These are phyloP conservation scores for Arctium lappa DNA, from an alignment of 129 eudicot genomes.

Conservation along the genomic window DNA sequence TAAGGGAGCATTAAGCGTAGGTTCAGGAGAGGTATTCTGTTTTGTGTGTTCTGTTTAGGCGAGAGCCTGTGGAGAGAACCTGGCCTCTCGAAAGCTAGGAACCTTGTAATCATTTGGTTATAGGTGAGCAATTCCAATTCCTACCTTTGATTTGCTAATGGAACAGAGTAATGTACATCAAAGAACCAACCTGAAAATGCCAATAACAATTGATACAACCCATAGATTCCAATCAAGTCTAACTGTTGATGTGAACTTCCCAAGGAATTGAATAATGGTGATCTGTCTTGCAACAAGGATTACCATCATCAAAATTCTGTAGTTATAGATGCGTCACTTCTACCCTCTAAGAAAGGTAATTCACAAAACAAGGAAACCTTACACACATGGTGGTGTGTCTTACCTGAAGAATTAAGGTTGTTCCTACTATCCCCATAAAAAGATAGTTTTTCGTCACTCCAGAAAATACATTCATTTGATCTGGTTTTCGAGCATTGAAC, in stretches of 20 bases:
- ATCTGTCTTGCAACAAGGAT: constrained; percentile 33
- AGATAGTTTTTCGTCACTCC: constrained; percentile 78
- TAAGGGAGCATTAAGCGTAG: too few relatives aligned
- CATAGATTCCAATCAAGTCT: constrained; percentile 51
- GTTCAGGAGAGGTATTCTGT: too few relatives aligned
- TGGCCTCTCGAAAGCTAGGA: too few relatives aligned
- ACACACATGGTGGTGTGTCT: neutral
- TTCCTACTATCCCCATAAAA: constrained; percentile 69
- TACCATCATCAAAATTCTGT: neutral
- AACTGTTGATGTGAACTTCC: constrained; percentile 75
- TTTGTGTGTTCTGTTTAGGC: too few relatives aligned
- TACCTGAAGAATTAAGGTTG: constrained; percentile 83
- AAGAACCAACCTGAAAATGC: constrained; percentile 59
- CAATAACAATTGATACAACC: constrained; percentile 61
- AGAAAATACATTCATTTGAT: constrained; percentile 60
- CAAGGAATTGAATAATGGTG: constrained; percentile 66
- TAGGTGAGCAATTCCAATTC: too few relatives aligned
- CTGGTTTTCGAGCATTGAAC: constrained; percentile 90
- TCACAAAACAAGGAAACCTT: neutral
- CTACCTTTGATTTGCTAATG: too few relatives aligned
- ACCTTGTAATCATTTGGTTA: too few relatives aligned
- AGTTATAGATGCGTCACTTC: neutral
- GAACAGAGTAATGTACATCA: too few relatives aligned
- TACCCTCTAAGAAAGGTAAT: neutral
- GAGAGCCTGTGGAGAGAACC: too few relatives aligned